Conservation (phyloP, 768 basidiomycete genomes). For the Pisolithus marmoratus region DNA sequence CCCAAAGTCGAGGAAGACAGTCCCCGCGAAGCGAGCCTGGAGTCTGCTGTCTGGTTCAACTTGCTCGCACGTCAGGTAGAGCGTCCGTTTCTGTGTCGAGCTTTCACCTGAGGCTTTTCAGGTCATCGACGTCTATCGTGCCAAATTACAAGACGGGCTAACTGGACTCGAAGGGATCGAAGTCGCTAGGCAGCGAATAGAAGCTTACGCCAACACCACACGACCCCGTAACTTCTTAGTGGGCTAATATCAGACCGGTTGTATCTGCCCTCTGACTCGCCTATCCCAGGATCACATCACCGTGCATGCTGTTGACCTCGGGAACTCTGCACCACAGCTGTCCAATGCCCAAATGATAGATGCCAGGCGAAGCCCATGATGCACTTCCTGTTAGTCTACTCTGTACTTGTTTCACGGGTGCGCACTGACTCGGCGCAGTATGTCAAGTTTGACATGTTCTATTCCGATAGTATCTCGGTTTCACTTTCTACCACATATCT, state of each 20-base stretch:
- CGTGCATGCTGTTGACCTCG: constrained; percentile 80
- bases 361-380: constrained; percentile 6
- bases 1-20: constrained; percentile 5
- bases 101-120: constrained; percentile 21
- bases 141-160: constrained; percentile 67
- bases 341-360: constrained; percentile 56
- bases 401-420: not conserved
- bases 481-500: constrained; percentile 78
- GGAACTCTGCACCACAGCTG: constrained; percentile 71
- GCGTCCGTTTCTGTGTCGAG: not conserved
- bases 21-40: constrained; percentile 31
- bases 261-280: constrained; percentile 2
- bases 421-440: constrained; percentile 42
- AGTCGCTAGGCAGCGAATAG: constrained; percentile 70
- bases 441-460: constrained; percentile 78
- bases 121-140: constrained; percentile 70
- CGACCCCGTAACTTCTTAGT: constrained; percentile 69
- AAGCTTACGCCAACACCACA: constrained; percentile 74
- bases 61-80: constrained; percentile 73
- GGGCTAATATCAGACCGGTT: constrained; percentile 16
- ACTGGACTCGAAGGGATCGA: constrained; percentile 77
- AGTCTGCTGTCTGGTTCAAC: constrained; percentile 93
- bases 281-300: constrained; percentile 72
- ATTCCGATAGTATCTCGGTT: constrained; percentile 78
- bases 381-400: constrained; percentile 25